These are phyloP conservation scores for Papiliotrema terrestris DNA, from an alignment of 1,284 basidiomycete genomes.

Conservation along the genomic window DNA sequence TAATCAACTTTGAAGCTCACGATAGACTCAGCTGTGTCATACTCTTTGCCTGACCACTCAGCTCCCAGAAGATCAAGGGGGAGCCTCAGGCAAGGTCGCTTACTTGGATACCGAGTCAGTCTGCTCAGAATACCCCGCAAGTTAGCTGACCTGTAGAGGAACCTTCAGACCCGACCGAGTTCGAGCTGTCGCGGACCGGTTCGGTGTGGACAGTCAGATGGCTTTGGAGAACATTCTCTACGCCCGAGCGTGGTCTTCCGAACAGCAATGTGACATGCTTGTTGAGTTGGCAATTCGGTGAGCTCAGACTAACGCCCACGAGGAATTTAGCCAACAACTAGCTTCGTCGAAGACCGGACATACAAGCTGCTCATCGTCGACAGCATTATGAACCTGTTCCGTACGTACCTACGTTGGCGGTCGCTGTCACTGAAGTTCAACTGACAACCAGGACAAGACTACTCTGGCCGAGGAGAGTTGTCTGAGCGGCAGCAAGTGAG, in stretches of 20 bases:
- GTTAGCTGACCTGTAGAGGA: slow-evolving; percentile 52
- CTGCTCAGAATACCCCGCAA: not conserved
- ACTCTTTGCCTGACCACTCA: slow-evolving; percentile 87
- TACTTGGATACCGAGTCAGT: slow-evolving; percentile 84
- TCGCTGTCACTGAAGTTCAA: too few species aligned
- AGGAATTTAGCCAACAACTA: slow-evolving; percentile 9
- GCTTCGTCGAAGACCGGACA: slow-evolving; percentile 48
- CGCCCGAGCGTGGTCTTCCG: slow-evolving; percentile 45
- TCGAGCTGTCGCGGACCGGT: slow-evolving; percentile 79
- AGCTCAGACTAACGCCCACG: slow-evolving; percentile 3
- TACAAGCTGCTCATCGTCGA: slow-evolving; percentile 58
- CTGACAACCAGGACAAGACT: slow-evolving; percentile 62
- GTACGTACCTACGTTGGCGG: slow-evolving; percentile 41
- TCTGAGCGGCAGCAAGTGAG: slow-evolving; percentile 77
- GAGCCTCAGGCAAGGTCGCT: slow-evolving; percentile 86
- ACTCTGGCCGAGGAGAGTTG: slow-evolving; percentile 82
- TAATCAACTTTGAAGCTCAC: slow-evolving; percentile 53
- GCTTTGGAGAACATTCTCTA: slow-evolving; percentile 61
- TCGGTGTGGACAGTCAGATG: slow-evolving; percentile 81
- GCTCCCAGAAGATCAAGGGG: slow-evolving; percentile 81
- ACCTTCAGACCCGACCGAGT: slow-evolving; percentile 92
- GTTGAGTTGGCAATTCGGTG: slow-evolving; percentile 45
- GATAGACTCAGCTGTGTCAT: slow-evolving; percentile 80
- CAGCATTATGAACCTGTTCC: slow-evolving; percentile 92
- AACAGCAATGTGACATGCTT: slow-evolving; percentile 46